Evolutionary conservation across 2,329 filamentous ascomycete species (phyloP), one percentile per base, ranked within the genome.

Genomic region (Penicillium sp.): DNA sequence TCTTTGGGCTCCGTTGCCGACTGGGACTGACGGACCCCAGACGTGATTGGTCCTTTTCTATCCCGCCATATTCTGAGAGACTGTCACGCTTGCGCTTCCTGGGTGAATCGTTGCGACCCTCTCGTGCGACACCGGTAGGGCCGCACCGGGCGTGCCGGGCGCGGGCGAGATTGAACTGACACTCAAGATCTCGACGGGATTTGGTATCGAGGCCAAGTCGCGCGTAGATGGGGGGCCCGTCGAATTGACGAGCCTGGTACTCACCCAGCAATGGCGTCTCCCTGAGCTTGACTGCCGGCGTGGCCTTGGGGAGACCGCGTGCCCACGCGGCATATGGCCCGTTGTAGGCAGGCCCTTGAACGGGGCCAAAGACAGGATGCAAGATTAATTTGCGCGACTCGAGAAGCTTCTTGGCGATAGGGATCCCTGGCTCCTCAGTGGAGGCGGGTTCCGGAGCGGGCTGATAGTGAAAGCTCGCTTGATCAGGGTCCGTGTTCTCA

Each of bases 271-370:
- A 52, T 6, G 58, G 56, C 3, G 61, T 60, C 5, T 45, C 33
- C 12, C 57, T 29, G 4, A 70, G 34, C 12, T 54, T 36, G 25
- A 63, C 54, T 3, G 5, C 25, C 5, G 62, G 47, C 3, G 58
- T 60, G 6, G 53, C 48, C 12, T 55, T 33, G 1, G 29, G 28
- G 9, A 46, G 9, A 27, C 62, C 55, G 4, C 70, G 66, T 44
- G 70, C 70, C 68, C 69, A 72, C 9, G 57, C 52, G 11, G 69
- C 69, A 60, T 63, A 72, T 29, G 72, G 71, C 0, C 71, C 71
- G 29, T 58, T 48, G 44, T 74, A 74, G 11, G 54, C 48, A 13
- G 66, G 65, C 5, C 71, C 72, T 62, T 74, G 57, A 0, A 67
- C 68, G 7, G 66, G 61, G 3, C 72, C 72, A 52, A 60, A 72